phyloP scores from a whole-genome alignment of 164 flowering plant species.

The Nelumbo lutea region DNA sequence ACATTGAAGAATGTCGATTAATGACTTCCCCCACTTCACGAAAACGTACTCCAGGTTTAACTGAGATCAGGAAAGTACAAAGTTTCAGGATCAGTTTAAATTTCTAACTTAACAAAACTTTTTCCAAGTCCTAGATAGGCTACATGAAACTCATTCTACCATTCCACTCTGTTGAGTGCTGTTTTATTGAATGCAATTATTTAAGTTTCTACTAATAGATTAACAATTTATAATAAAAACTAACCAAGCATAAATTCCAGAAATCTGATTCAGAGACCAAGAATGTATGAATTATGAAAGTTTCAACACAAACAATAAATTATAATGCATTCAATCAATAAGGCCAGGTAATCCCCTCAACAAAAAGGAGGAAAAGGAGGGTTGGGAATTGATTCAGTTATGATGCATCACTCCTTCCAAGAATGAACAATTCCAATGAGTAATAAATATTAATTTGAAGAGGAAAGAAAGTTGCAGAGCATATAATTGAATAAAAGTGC shows the following conservation, averaged over 20 bases:
- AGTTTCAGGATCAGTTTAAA: background rate
- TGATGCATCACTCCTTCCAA: no score
- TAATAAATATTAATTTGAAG: no score
- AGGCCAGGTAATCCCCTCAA: no score
- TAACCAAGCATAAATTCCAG: background rate
- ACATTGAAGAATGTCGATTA: conserved; percentile 88
- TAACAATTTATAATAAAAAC: background rate
- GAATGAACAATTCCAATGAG: no score
- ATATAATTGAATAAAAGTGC: no score
- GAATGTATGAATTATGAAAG: background rate
- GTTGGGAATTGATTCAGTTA: no score
- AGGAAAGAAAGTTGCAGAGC: no score
- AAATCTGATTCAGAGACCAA: background rate
- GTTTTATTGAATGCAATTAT: background rate
- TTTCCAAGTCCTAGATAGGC: no score
- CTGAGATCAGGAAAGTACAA: conserved; percentile 27
- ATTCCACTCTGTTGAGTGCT: no score
- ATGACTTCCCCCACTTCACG: conserved; percentile 96
- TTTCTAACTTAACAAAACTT: background rate
- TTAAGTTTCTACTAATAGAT: background rate
- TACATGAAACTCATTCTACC: no score
- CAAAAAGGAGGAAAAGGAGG: no score
- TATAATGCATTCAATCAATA: no score
- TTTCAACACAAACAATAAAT: background rate
- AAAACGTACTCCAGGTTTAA: conserved; percentile 91